Evolutionary conservation across 176 grass and related monocot genomes (phyloP).

Genomic region (Bolboschoenus planiculmis): DNA sequence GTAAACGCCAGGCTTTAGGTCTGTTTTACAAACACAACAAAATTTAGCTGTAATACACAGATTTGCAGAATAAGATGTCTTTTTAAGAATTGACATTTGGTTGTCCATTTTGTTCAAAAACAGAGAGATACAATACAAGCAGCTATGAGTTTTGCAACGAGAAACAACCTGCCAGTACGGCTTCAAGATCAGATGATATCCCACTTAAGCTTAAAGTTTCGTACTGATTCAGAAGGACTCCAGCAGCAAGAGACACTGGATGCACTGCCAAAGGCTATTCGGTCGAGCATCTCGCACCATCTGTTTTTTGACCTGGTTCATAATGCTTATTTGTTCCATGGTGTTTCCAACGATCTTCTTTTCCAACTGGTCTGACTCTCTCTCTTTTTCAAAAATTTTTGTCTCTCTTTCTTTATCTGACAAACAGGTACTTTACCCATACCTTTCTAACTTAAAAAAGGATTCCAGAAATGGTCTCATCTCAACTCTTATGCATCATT

Average conservation of each 20-base stretch:
- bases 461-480: neutral
- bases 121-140: conserved; percentile 99
- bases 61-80: neutral
- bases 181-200: conserved; percentile 99
- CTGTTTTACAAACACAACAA: neutral
- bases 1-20: neutral
- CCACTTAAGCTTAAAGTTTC: conserved; percentile 93
- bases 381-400: neutral
- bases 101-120: conserved; percentile 9
- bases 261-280: conserved; percentile 83
- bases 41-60: neutral
- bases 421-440: neutral
- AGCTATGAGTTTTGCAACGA: conserved; percentile 79
- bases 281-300: conserved; percentile 94
- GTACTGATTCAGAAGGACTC: conserved; percentile 96
- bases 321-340: conserved; percentile 65
- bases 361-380: conserved; percentile 69
- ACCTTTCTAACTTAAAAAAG: neutral
- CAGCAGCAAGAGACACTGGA: conserved; percentile 97
- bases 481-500: neutral
- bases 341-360: conserved; percentile 76
- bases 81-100: neutral
- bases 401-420: neutral
- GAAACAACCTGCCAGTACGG: conserved; percentile 68
- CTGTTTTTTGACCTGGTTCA: conserved; percentile 75